Base-by-base conservation (phyloP, 176 grass and related monocot genomes). In the Saccharum spontaneum region DNA sequence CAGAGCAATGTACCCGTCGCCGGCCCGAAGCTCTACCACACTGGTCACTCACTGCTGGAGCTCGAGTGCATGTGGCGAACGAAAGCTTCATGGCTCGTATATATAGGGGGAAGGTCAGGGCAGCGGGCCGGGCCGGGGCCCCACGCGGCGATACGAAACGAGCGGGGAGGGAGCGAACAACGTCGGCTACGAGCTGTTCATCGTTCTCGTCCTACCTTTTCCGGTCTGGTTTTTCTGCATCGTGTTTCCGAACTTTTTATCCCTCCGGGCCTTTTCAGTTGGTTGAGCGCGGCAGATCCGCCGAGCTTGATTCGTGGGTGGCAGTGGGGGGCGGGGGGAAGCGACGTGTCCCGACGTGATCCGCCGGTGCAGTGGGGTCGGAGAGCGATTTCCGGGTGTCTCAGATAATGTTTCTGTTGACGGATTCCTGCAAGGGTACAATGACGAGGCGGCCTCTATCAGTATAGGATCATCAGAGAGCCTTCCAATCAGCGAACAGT, bases 171-270 rank as follows among this genome's bases (percentile, higher is more conserved):
- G 44, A 86, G 75, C 22, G 18, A 28, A 48, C 55, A 71, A 71
- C 79, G 79, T 90, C 77, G 65, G 78, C 0, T 49, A 17, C 20
- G 66, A 71, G 73, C 66, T 78, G 83, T 82, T 82, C 66, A 73
- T 28, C 28, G 4, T 75, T 11, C 36, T 65, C 41, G 14, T 70
- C 59, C 41, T 0, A 18, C 16, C 34, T 46, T 59, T 71, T 11
- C 31, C n/a, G 11, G 41, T 14, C 3, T 28, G 6, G 30, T 7
- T 15, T 71, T n/a, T 61, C 65, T 14, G 60, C 60, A 69, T 76
- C 69, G n/a, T 22, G 36, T 34, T 6, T 13, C 46, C 6, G 50
- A 52, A 10, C 26, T 65, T 64, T 75, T 30, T 11, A 49, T 38
- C 37, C 37, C 37, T 7, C 37, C 5, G 37, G 37, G 37, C 37